These are phyloP conservation scores for Asterella californica DNA, from an alignment of 225 moss, liverwort and hornwort species.

Conservation along the genomic window DNA sequence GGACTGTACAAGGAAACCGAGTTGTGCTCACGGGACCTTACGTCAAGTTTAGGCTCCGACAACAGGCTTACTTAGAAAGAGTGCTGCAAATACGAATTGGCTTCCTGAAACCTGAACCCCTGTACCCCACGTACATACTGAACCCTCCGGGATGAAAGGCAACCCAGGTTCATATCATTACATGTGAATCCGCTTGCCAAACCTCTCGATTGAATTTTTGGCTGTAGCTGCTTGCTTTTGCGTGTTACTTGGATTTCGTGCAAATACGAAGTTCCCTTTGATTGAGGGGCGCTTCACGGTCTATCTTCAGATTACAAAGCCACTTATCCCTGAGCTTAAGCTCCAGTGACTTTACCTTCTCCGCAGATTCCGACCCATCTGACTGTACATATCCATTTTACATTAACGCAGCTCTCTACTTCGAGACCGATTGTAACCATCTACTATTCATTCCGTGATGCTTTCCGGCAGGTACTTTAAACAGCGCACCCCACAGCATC, in stretches of 20 bases:
- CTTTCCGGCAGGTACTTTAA: not conserved
- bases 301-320: not conserved
- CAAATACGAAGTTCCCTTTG: not conserved
- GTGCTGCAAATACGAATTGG: no score
- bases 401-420: not conserved
- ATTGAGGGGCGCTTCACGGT: not conserved
- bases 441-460: not conserved
- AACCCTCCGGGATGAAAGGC: not conserved
- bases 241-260: not conserved
- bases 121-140: not conserved
- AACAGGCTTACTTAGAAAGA: no score
- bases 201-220: not conserved
- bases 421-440: not conserved
- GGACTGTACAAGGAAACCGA: no score
- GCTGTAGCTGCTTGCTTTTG: not conserved
- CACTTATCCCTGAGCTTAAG: not conserved
- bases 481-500: not conserved
- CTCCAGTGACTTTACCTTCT: not conserved
- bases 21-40: no score
- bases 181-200: not conserved
- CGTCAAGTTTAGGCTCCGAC: no score
- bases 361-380: not conserved
- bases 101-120: not conserved
- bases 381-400: conserved; percentile 4
- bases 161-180: not conserved